Base-by-base conservation (phyloP, 75 land plant species). In the Picea glauca region DNA sequence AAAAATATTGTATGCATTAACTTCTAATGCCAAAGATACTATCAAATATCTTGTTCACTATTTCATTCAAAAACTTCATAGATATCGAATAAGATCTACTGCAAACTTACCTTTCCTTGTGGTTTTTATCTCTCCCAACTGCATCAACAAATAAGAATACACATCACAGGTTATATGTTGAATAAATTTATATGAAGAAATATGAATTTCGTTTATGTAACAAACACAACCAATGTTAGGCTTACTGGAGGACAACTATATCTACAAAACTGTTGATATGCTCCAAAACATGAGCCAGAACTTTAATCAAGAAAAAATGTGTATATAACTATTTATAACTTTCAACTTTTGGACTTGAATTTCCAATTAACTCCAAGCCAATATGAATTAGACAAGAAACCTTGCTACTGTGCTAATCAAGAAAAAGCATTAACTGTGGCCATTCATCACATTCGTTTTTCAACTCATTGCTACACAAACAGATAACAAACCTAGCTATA, bases 81-180 rank as follows among this genome's bases (percentile, higher is more conserved):
- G 32, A 76, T 88, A 96, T 20, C 85, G 84, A 43, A 88, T 87
- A 54, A 96, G 87, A 82, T 96, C 95, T 67, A 96, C 89, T 4
- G 89, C 95, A 85, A 84, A 96, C 59, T 91, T 91, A 59, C 98
- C 98, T 80, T 94, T 94, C 82, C 76, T 91, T 72, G 98, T 96
- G 35, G 88, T 12, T 38, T 75, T 83, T 40, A 96, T 94, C 77
- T 96, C 93, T 60, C 99, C 98, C 63, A 96, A 83, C 99, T 96
- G 87, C 73, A 78, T 30, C 60, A 64, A 78, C 72, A 70, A 18
- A 30, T n/a, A 63, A 33, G 9, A 78, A 63, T 46, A 43, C 8
- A 30, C 21, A 32, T 64, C 40, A 5, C 43, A 43, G n/a, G 40
- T 66, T 17, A 20, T 65, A 17, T 35, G 35, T 33, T 5, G 20